phyloP scores from a whole-genome alignment of 306 rosid genomes.

The Lathyrus tuberosus region DNA sequence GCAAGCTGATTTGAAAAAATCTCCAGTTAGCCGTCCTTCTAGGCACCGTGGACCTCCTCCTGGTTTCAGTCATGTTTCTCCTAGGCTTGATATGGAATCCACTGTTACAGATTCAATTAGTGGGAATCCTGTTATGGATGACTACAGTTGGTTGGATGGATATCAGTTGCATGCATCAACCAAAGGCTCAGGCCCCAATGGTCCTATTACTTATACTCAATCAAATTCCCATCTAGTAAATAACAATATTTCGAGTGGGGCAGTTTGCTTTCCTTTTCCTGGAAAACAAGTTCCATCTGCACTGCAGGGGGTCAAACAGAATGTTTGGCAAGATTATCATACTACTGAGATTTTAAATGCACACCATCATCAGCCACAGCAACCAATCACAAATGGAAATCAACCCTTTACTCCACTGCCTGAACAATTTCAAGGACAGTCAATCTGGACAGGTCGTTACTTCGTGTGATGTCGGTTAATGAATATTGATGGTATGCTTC shows the following conservation, averaged over 20 bases:
- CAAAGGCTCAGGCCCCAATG: conserved; percentile 49
- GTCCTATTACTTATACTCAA: conserved; percentile 48
- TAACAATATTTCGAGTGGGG: conserved; percentile 56
- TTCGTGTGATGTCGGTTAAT: conserved; percentile 76
- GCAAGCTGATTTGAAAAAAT: conserved; percentile 55
- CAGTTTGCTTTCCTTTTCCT: conserved; percentile 78
- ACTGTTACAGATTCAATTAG: conserved; percentile 49
- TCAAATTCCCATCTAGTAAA: conserved; percentile 50
- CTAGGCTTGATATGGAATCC: conserved; percentile 59
- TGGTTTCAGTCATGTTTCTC: conserved; percentile 72
- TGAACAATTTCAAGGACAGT: conserved; percentile 90
- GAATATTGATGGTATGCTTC: conserved; percentile 66
- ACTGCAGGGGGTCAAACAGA: conserved; percentile 59
- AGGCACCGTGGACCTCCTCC: conserved; percentile 98
- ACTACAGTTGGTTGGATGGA: conserved; percentile 99
- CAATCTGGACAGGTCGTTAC: conserved; percentile 78
- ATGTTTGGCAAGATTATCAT: conserved; percentile 72
- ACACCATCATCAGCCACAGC: conserved; percentile 75
- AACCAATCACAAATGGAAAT: conserved; percentile 60
- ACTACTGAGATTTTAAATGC: conserved; percentile 59
- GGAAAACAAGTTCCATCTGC: conserved; percentile 78
- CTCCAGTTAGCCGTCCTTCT: conserved; percentile 78
- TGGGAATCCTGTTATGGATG: conserved; percentile 74
- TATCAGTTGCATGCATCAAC: conserved; percentile 75
- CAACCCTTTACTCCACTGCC: conserved; percentile 64